phyloP scores from a whole-genome alignment of 441 rosid genomes.

The Eruca vesicaria region DNA sequence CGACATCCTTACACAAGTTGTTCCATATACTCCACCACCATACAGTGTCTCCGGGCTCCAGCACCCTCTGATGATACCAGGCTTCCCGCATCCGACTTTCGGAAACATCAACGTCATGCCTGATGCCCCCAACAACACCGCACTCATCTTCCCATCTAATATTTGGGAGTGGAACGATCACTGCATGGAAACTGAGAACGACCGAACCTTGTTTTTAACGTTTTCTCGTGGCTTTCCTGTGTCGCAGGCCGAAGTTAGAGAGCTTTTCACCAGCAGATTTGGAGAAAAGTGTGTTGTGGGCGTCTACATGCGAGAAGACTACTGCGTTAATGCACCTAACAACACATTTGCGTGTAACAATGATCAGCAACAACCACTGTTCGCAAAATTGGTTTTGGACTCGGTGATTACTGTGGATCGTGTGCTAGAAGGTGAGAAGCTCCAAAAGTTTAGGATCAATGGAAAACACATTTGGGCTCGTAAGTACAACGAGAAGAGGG shows the following conservation, averaged over 20 bases:
- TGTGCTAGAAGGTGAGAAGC: slow-evolving; percentile 39
- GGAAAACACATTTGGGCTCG: slow-evolving; percentile 78
- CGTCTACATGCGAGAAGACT: slow-evolving; percentile 49
- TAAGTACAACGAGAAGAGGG: slow-evolving; percentile 49
- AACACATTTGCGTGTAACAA: too few species aligned
- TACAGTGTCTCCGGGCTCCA: neutral
- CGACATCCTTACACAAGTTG: slow-evolving; percentile 40
- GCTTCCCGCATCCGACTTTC: slow-evolving; percentile 63
- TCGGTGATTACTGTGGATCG: slow-evolving; percentile 51
- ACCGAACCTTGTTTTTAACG: slow-evolving; percentile 65
- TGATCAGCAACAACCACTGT: slow-evolving; percentile 7
- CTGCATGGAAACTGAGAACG: slow-evolving; percentile 41
- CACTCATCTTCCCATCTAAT: slow-evolving; percentile 22
- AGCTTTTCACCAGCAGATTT: slow-evolving; percentile 32
- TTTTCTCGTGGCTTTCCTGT: slow-evolving; percentile 77
- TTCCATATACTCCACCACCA: slow-evolving; percentile 1
- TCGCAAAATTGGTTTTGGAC: slow-evolving; percentile 22
- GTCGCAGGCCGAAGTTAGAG: slow-evolving; percentile 42
- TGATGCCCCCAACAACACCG: neutral
- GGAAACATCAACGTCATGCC: slow-evolving; percentile 44
- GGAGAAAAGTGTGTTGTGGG: slow-evolving; percentile 44
- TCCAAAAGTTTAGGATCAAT: slow-evolving; percentile 44
- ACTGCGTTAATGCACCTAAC: too few species aligned
- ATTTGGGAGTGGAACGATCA: slow-evolving; percentile 58
- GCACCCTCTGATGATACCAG: slow-evolving; percentile 42